Base-by-base conservation (phyloP, 1,284 basidiomycete genomes). In the Cutaneotrichosporon sp. region DNA sequence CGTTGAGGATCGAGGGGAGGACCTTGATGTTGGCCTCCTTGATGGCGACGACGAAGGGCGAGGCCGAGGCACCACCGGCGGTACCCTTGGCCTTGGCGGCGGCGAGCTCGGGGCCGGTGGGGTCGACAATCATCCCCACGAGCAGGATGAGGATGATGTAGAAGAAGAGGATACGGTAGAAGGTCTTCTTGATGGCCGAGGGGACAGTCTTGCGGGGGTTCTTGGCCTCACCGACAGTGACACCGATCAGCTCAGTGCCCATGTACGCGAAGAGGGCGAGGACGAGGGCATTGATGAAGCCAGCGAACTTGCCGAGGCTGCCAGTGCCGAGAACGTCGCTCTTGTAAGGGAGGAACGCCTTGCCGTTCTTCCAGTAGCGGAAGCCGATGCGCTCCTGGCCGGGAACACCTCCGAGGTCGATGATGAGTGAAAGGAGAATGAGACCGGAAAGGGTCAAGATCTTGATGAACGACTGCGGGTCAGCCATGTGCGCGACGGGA, bases 21-120 rank as follows among this genome's bases (percentile, higher is more conserved):
- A 72, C 77, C 45, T 76, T 74, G 77, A 84, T 82, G 58, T 77
- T 75, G 7, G 80, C 79, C 6, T 68, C 56, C 25, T 67, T 53
- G 63, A 81, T 81, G 20, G 81, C 84, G 16, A 91, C 87, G 53
- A 91, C 87, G 74, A 91, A 91, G 1, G 90, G 89, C 53, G 87
- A 90, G 4, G 89, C 89, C 16, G 87, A 84, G 14, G 87, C 85
- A 56, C 87, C 87, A 36, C 77, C 70, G 1, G 70, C 67, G 7
- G 72, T 86, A 14, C 55, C 60, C 25, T 45, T 85, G 56, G 83
- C 86, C 8, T 85, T 86, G 18, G 69, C 79, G 74, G 67, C 55
- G 50, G 73, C 66, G 72, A 83, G 66, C 69, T 80, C 42, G 72
- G 79, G 16, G 2, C 54, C 55, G 20, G 45, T 53, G 46, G 74